Evolutionary conservation across 257 asterid genomes (phyloP).

Genomic region (Gentiana straminea): DNA sequence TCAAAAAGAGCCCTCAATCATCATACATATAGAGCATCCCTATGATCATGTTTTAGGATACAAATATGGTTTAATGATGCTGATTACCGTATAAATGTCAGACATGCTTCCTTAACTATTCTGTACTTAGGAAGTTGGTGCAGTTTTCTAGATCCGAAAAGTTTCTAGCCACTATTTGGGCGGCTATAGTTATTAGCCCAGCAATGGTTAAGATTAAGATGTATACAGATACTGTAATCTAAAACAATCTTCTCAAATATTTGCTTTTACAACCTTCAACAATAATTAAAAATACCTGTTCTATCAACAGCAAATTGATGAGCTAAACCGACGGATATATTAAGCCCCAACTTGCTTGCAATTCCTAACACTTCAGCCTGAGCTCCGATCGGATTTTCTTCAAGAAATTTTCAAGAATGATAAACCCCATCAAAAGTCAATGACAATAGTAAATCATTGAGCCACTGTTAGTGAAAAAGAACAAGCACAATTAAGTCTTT

Average conservation of each 20-base stretch:
- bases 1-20: neutral
- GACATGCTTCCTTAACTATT: too few species aligned
- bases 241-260: too few species aligned
- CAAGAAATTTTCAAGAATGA: constrained; percentile 16
- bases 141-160: too few species aligned
- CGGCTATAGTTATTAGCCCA: too few species aligned
- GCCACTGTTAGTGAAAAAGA: neutral
- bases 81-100: too few species aligned
- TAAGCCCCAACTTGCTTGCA: constrained; percentile 58
- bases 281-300: constrained; percentile 37
- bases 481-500: neutral
- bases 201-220: too few species aligned
- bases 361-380: constrained; percentile 61
- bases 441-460: neutral
- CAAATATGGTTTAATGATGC: too few species aligned
- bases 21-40: neutral
- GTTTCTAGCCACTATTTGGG: too few species aligned
- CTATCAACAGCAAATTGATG: constrained; percentile 50
- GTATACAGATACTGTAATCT: too few species aligned
- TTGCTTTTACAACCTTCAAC: neutral
- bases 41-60: constrained; percentile 1
- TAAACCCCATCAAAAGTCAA: constrained; percentile 10
- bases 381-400: constrained; percentile 76
- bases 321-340: constrained; percentile 63
- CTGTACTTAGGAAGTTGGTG: too few species aligned